These are phyloP conservation scores for Trypanosoma caninum DNA, from an alignment of 208 protist genomes.

Conservation along the genomic window DNA sequence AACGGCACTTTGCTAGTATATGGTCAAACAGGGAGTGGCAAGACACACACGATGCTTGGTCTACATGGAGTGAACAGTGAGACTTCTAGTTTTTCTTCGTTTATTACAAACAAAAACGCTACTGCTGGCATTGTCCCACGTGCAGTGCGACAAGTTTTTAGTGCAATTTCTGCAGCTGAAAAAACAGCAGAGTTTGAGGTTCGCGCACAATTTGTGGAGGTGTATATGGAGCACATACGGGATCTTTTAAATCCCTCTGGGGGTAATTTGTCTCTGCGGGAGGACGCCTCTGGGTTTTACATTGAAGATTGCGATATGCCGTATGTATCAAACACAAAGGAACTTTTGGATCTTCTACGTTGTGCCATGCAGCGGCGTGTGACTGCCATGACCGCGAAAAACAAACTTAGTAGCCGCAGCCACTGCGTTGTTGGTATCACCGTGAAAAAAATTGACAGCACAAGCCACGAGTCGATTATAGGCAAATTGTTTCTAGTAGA, in stretches of 20 bases:
- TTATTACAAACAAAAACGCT: background rate
- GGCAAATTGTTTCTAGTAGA: conserved; percentile 91
- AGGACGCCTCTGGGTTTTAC: conserved; percentile 82
- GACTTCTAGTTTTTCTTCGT: background rate
- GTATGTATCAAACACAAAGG: conserved; percentile 71
- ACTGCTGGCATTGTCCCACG: conserved; percentile 91
- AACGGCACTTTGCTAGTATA: conserved; percentile 91
- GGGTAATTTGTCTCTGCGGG: conserved; percentile 51
- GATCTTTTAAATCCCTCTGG: conserved; percentile 85
- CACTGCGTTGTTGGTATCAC: conserved; percentile 86
- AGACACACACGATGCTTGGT: conserved; percentile 91
- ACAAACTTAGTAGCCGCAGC: conserved; percentile 81
- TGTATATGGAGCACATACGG: conserved; percentile 97
- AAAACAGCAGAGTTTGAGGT: conserved; percentile 90
- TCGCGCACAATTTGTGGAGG: conserved; percentile 94
- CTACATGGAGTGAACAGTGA: conserved; percentile 7
- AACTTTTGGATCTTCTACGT: conserved; percentile 85
- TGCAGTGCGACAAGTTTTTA: conserved; percentile 91
- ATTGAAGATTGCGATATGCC: conserved; percentile 88
- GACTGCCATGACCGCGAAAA: conserved; percentile 86
- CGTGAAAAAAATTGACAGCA: conserved; percentile 57
- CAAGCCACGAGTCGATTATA: conserved; percentile 54
- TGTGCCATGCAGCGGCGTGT: conserved; percentile 61
- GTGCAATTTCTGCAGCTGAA: conserved; percentile 59
- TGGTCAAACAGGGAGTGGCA: conserved; percentile 90